Percentiles rank a stretch among this genome's conserved stretches.
These are phyloP conservation scores for Puccinia polysora DNA, from an alignment of 1,284 basidiomycete genomes.

Conservation along the genomic window DNA sequence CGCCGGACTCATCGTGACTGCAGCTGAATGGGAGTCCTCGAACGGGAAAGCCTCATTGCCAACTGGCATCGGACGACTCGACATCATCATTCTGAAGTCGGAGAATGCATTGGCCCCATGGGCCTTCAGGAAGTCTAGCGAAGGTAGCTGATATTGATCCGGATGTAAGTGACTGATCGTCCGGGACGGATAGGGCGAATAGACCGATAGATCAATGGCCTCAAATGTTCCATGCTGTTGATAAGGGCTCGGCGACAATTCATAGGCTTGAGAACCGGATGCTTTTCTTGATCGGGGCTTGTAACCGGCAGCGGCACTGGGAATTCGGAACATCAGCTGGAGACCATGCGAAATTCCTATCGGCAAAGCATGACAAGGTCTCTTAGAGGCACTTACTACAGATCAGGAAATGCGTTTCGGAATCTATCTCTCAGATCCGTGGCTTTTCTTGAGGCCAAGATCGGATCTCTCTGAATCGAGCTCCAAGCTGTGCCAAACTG, in stretches of 20 bases:
- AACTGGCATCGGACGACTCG: not conserved
- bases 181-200: conserved; percentile 19
- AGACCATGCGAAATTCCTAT: not conserved
- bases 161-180: conserved; percentile 7
- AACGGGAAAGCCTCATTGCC: not conserved
- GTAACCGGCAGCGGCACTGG: conserved; percentile 63
- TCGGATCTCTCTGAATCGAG: conserved; percentile 76
- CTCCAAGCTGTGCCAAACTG: conserved; percentile 80
- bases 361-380: not conserved
- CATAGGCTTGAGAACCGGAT: conserved; percentile 51
- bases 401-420: conserved; percentile 78
- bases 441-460: conserved; percentile 74
- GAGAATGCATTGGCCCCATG: conserved; percentile 39
- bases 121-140: conserved; percentile 38
- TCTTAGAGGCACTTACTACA: conserved; percentile 60
- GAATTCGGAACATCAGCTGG: not conserved
- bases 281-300: conserved; percentile 64
- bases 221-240: conserved; percentile 41
- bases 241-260: conserved; percentile 4
- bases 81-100: conserved; percentile 19
- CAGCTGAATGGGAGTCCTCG: not conserved
- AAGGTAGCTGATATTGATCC: conserved; percentile 34
- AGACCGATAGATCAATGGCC: conserved; percentile 36
- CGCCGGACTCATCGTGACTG: conserved; percentile 5
- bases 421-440: conserved; percentile 82